phyloP scores from a whole-genome alignment of 2,329 filamentous ascomycete species.

The Fusarium foetens region DNA sequence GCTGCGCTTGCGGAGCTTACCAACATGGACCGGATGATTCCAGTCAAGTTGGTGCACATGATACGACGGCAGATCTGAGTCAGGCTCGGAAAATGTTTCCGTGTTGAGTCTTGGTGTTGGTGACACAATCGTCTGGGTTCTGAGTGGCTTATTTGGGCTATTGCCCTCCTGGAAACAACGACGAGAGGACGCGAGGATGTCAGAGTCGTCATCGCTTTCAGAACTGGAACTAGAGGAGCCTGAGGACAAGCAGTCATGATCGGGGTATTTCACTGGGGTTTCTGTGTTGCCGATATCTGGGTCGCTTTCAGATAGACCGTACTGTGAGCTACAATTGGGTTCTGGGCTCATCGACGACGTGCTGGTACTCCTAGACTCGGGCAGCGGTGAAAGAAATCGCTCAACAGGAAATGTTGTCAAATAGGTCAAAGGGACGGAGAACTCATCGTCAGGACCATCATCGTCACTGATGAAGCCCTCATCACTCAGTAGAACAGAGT shows the following conservation, averaged over 20 bases:
- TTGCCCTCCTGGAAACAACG: not conserved
- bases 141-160: not conserved
- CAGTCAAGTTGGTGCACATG: conserved; percentile 13
- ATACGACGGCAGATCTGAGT: not conserved
- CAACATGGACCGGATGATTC: not conserved
- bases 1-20: not conserved
- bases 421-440: not conserved
- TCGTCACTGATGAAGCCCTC: not conserved
- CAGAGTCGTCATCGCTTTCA: not conserved
- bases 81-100: not conserved
- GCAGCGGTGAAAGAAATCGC: not conserved
- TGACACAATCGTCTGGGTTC: too few species aligned
- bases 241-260: not conserved
- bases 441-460: not conserved
- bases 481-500: conserved; percentile 2
- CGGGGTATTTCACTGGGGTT: not conserved
- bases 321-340: not conserved
- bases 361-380: not conserved
- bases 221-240: not conserved
- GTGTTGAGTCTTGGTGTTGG: not conserved
- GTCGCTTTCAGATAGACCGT: not conserved
- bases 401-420: not conserved
- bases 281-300: not conserved
- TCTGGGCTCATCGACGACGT: not conserved
- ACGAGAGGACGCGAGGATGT: not conserved